These are phyloP conservation scores for Scenedesmus sp. DNA, from an alignment of 163 green algal genomes.

Conservation along the genomic window DNA sequence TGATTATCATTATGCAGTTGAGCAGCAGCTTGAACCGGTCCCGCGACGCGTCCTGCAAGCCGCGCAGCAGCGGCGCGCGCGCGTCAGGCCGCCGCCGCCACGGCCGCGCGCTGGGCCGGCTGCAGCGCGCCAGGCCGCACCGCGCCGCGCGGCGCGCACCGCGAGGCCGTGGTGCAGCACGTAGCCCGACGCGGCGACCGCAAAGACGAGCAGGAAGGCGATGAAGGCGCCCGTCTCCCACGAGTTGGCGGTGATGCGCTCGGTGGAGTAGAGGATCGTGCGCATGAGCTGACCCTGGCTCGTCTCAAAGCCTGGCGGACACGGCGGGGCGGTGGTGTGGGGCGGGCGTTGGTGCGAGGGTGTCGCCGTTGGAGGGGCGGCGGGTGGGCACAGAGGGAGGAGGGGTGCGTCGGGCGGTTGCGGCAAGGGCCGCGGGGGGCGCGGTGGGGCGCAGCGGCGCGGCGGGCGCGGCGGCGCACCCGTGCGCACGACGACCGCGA, in stretches of 20 bases:
- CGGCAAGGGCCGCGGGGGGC: too few species aligned
- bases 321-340: too few species aligned
- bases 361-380: too few species aligned
- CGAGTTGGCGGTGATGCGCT: slow-evolving; percentile 95
- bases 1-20: slow-evolving; percentile 99
- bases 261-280: slow-evolving; percentile 97
- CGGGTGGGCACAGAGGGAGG: too few species aligned
- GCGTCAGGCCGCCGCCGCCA: background rate
- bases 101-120: background rate
- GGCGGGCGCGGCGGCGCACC: background rate
- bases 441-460: too few species aligned
- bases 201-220: slow-evolving; percentile 97
- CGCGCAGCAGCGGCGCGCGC: background rate
- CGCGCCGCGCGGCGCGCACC: slow-evolving; percentile 35
- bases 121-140: background rate
- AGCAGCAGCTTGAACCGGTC: slow-evolving; percentile 98
- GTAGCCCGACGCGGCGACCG: slow-evolving; percentile 81
- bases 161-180: slow-evolving; percentile 83
- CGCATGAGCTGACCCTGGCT: slow-evolving; percentile 96
- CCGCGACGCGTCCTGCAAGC: slow-evolving; percentile 79
- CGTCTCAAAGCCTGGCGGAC: slow-evolving; percentile 95
- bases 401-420: too few species aligned
- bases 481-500: slow-evolving; percentile 94
- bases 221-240: slow-evolving; percentile 97
- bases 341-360: too few species aligned